Percentiles rank a stretch among this genome's conserved stretches.
Evolutionary conservation across 805 yeast species (phyloP).

Genomic region (Candida peoriensis): DNA sequence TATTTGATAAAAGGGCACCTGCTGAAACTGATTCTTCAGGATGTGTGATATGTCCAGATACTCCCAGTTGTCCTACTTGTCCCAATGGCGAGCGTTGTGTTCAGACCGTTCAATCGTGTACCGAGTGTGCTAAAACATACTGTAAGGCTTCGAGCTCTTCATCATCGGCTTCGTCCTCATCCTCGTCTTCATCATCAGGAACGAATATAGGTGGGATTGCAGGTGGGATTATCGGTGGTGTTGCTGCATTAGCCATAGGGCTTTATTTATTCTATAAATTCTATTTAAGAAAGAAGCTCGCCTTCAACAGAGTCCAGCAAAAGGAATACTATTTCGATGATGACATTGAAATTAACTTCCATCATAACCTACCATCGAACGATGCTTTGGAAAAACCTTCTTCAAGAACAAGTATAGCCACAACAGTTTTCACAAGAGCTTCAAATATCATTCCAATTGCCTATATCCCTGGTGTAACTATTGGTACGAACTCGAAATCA

Average conservation of each 20-base stretch:
- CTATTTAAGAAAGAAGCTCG: constrained; percentile 33
- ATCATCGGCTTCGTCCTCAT: constrained; percentile 12
- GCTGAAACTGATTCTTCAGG: constrained; percentile 24
- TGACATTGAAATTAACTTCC: constrained; percentile 25
- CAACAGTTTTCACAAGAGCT: constrained; percentile 70
- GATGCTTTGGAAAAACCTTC: constrained; percentile 26
- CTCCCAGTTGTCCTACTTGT: constrained; percentile 53
- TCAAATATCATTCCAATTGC: constrained; percentile 89
- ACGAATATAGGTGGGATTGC: constrained; percentile 53
- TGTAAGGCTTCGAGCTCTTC: constrained; percentile 32
- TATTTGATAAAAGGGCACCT: too few relatives aligned
- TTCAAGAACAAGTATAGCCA: constrained; percentile 37
- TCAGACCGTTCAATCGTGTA: constrained; percentile 51
- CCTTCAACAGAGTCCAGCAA: constrained; percentile 26
- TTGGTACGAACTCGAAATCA: constrained; percentile 30
- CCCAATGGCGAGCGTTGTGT: constrained; percentile 47
- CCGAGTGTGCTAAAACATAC: constrained; percentile 48
- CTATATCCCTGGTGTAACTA: constrained; percentile 89
- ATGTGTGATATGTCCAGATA: constrained; percentile 35
- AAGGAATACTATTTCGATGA: constrained; percentile 24
- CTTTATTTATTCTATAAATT: constrained; percentile 38
- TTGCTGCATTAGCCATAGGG: constrained; percentile 38
- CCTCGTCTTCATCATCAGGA: constrained; percentile 12
- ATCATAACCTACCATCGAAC: constrained; percentile 20
- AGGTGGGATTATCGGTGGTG: constrained; percentile 69